Conservation (phyloP, 2,329 filamentous ascomycete species). For the Apiospora marii region DNA sequence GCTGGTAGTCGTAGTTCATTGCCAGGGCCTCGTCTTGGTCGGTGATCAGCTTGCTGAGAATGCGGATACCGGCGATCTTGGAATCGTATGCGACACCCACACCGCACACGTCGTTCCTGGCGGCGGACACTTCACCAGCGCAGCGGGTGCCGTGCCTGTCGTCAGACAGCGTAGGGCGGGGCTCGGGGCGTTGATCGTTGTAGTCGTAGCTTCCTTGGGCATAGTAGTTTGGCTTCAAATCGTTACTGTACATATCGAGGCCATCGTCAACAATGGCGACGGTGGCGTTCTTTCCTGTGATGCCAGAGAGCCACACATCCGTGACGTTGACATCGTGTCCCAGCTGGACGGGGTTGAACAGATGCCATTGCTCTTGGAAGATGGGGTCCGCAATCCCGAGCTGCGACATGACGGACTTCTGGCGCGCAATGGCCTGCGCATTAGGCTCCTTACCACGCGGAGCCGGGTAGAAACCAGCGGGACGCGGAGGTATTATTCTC, state of each 20-base stretch:
- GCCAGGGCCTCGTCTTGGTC: constrained; percentile 92
- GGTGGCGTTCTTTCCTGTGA: constrained; percentile 88
- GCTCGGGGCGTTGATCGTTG: constrained; percentile 83
- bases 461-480: constrained; percentile 37
- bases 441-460: constrained; percentile 40
- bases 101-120: constrained; percentile 91
- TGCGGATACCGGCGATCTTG: constrained; percentile 89
- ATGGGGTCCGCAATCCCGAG: constrained; percentile 89
- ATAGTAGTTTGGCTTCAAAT: constrained; percentile 94
- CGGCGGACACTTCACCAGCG: constrained; percentile 91
- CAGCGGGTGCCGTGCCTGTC: constrained; percentile 94
- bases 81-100: constrained; percentile 96
- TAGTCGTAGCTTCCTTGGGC: constrained; percentile 94
- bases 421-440: constrained; percentile 60
- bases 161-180: constrained; percentile 81
- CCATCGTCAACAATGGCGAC: constrained; percentile 97
- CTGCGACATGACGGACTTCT: constrained; percentile 66
- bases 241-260: constrained; percentile 92
- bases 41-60: constrained; percentile 87
- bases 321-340: constrained; percentile 98
- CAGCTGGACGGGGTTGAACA: constrained; percentile 80
- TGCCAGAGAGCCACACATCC: constrained; percentile 86
- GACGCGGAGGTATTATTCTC: constrained; percentile 53
- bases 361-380: constrained; percentile 94
- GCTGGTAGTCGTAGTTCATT: constrained; percentile 89